Conservation (phyloP, 2,329 filamentous ascomycete genomes). For the Trichoderma pleuroti region DNA sequence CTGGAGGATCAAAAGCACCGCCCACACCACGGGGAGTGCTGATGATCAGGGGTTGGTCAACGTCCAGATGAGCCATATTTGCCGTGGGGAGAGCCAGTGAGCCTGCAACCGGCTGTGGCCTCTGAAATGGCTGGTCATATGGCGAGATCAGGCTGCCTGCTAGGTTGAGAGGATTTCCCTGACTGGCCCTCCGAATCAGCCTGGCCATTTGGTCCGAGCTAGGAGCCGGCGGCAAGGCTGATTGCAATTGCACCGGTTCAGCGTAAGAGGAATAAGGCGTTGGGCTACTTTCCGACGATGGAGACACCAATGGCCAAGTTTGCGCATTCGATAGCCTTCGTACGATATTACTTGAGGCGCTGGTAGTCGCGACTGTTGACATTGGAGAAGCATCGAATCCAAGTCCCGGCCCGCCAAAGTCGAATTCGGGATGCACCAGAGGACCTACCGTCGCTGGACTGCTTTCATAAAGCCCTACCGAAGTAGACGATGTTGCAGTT, state of each 20-base stretch:
- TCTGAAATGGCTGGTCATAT: not conserved
- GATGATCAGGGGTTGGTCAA: slow-evolving; percentile 57
- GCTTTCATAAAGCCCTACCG: not conserved
- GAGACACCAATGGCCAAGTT: slow-evolving; percentile 46
- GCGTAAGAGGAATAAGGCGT: not conserved
- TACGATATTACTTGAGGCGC: slow-evolving; percentile 18
- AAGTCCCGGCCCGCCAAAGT: not conserved
- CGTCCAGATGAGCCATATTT: slow-evolving; percentile 20
- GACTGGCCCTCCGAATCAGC: slow-evolving; percentile 37
- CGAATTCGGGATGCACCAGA: not conserved
- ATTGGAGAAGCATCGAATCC: slow-evolving; percentile 14
- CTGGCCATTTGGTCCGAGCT: slow-evolving; percentile 40
- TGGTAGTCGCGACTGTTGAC: slow-evolving; percentile 21
- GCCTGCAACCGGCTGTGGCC: slow-evolving; percentile 1
- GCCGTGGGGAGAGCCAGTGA: not conserved
- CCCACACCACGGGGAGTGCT: slow-evolving; percentile 56
- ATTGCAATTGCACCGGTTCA: slow-evolving; percentile 14
- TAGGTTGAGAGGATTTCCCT: slow-evolving; percentile 39
- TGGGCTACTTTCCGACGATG: slow-evolving; percentile 21
- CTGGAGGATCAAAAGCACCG: slow-evolving; percentile 50
- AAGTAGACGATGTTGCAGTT: not conserved
- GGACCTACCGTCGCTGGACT: not conserved
- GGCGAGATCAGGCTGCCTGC: slow-evolving; percentile 40
- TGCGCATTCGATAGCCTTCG: slow-evolving; percentile 35
- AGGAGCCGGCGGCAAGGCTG: slow-evolving; percentile 38